A percentile compares a stretch with the other conserved stretches of the same genome.
These are phyloP conservation scores for Phytophthora niederhauseri DNA, from an alignment of 352 stramenopile genomes.

Conservation along the genomic window DNA sequence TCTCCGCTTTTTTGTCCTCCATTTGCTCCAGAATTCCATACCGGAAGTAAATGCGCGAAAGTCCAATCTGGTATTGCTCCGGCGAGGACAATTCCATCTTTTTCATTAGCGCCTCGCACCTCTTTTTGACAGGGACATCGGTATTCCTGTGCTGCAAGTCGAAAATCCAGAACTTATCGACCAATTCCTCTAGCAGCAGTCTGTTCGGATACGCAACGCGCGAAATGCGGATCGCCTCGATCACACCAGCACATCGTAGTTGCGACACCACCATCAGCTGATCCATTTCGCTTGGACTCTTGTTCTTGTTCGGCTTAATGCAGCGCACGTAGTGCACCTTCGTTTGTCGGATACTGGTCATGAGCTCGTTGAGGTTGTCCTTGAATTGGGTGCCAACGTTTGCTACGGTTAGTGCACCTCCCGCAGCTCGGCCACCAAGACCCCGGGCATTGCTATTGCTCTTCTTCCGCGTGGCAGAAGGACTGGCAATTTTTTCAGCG, in stretches of 20 bases:
- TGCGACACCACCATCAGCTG: slow-evolving; percentile 95
- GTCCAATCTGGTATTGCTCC: slow-evolving; percentile 78
- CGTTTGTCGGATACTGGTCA: slow-evolving; percentile 94
- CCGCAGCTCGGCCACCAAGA: slow-evolving; percentile 40
- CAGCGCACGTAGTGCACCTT: slow-evolving; percentile 99
- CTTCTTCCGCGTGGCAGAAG: slow-evolving; percentile 27
- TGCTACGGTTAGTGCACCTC: slow-evolving; percentile 56
- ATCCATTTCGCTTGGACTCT: slow-evolving; percentile 90
- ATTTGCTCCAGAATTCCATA: slow-evolving; percentile 82
- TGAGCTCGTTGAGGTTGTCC: slow-evolving; percentile 92
- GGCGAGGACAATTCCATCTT: slow-evolving; percentile 68
- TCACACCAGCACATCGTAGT: slow-evolving; percentile 97
- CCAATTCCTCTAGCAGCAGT: slow-evolving; percentile 84
- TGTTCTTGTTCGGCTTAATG: slow-evolving; percentile 98
- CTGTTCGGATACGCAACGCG: slow-evolving; percentile 98
- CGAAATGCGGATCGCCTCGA: slow-evolving; percentile 98
- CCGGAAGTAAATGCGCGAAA: slow-evolving; percentile 84
- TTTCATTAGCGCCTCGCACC: slow-evolving; percentile 63
- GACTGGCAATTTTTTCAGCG: slow-evolving; percentile 41
- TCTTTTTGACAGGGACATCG: slow-evolving; percentile 47
- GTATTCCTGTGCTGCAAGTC: slow-evolving; percentile 44
- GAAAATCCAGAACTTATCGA: slow-evolving; percentile 87
- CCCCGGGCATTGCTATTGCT: slow-evolving; percentile 30
- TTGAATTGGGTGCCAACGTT: slow-evolving; percentile 89
- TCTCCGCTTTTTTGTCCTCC: slow-evolving; percentile 67